A percentile compares a stretch with the other conserved stretches of the same genome.
These are phyloP conservation scores for Lipomyces oligophaga DNA, from an alignment of 805 yeast genomes.

Conservation along the genomic window DNA sequence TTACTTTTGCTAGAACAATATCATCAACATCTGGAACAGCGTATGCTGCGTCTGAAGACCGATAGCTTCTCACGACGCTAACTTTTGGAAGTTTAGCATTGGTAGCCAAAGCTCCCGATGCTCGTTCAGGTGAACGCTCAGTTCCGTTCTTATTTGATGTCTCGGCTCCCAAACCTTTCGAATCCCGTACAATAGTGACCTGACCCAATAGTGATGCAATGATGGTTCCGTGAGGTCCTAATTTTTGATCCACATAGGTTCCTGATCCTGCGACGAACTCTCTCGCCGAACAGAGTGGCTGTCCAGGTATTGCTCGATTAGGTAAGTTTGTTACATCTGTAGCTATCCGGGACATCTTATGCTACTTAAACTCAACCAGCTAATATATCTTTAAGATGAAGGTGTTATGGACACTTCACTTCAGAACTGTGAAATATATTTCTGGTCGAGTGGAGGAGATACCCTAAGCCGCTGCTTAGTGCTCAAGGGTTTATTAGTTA, in stretches of 20 bases:
- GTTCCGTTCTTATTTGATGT: neutral
- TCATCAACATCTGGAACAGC: conserved; percentile 78
- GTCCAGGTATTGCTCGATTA: conserved; percentile 34
- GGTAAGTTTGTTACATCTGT: too few species aligned
- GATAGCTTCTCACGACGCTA: conserved; percentile 34
- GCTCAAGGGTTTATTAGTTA: too few species aligned
- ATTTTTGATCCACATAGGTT: conserved; percentile 16
- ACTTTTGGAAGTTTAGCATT: conserved; percentile 32
- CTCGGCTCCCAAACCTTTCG: neutral
- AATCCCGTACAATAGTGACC: conserved; percentile 15
- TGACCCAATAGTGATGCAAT: conserved; percentile 19
- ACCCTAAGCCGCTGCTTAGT: too few species aligned
- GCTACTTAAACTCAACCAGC: too few species aligned
- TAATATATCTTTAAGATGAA: too few species aligned
- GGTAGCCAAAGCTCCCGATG: conserved; percentile 14
- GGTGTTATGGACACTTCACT: too few species aligned
- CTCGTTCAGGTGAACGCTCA: conserved; percentile 1
- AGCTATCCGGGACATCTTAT: too few species aligned
- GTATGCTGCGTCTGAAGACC: conserved; percentile 21
- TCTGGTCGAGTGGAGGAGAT: too few species aligned
- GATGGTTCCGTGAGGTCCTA: conserved; percentile 7
- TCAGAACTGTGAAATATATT: too few species aligned
- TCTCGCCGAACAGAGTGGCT: conserved; percentile 22
- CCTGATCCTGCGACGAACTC: conserved; percentile 27
- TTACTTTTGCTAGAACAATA: conserved; percentile 70